A percentile compares a stretch with the other conserved stretches of the same genome.
phyloP scores from a whole-genome alignment of 2,329 filamentous ascomycete species.

The Neoscytalidium dimidiatum region DNA sequence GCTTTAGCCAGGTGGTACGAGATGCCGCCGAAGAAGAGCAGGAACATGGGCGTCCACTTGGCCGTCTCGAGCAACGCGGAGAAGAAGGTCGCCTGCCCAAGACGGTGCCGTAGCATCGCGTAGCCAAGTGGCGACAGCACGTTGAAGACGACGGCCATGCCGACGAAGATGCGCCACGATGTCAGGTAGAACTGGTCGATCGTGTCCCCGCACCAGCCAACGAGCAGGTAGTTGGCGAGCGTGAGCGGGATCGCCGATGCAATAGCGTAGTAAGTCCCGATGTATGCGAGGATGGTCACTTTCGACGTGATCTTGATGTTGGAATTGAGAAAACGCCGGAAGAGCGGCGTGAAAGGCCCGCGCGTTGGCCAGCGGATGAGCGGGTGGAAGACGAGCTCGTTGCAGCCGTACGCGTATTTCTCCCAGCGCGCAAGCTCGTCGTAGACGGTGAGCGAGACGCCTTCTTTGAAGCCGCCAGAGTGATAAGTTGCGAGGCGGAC shows the following conservation, averaged over 20 bases:
- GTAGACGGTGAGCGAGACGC: conserved; percentile 23
- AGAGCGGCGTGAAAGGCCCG: conserved; percentile 22
- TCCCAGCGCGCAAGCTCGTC: conserved; percentile 23
- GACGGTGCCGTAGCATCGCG: conserved; percentile 23
- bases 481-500: conserved; percentile 22
- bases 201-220: conserved; percentile 21
- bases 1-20: conserved; percentile 22
- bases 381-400: conserved; percentile 23
- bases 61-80: conserved; percentile 20
- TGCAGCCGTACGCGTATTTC: conserved; percentile 25
- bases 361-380: conserved; percentile 15
- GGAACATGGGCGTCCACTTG: conserved; percentile 24
- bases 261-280: conserved; percentile 23
- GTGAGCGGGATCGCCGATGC: conserved; percentile 20
- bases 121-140: conserved; percentile 10
- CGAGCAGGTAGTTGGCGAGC: conserved; percentile 22
- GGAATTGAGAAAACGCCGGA: conserved; percentile 20
- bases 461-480: conserved; percentile 23
- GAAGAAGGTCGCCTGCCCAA: conserved; percentile 20
- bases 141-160: conserved; percentile 23
- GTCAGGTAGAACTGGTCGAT: conserved; percentile 23
- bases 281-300: conserved; percentile 23
- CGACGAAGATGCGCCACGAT: conserved; percentile 22
- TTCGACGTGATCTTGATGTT: conserved; percentile 23
- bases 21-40: conserved; percentile 24